Base-by-base conservation (phyloP, 192 early-diverging fungal genomes). In the Cladochytrium replicatum region DNA sequence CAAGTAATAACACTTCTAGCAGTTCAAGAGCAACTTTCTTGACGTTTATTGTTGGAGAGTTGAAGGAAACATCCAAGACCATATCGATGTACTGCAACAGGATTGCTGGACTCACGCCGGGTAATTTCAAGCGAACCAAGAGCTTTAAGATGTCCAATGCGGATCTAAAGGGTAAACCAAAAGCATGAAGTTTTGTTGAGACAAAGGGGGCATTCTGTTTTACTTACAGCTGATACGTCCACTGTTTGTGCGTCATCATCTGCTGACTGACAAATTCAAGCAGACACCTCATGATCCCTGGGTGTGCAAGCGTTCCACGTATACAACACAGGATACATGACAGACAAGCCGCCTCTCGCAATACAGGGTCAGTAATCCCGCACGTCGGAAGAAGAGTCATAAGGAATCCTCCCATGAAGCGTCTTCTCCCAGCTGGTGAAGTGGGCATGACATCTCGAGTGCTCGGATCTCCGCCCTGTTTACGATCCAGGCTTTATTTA, bases 341-440 rank as follows among this genome's bases (percentile, higher is more conserved):
- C 1, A 69, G 30, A 44, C 71, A 74, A 11, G 69, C 63, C 8
- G 69, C 48, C 71, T 52, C 49, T 52, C 77, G 44, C 26, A 79
- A 32, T 4, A 61, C 55, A 9, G 71, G 66, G 46, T 79, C 71
- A 0, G 68, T 64, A 47, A 74, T 79, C 6, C 77, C 77, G 43
- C 65, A 60, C 17, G 66, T 55, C n/a, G 77, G 77, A 4, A 79
- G 38, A 27, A 77, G 37, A 54, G 71, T 74, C 1, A 68, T 46
- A 56, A 75, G 58, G 41, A 74, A 79, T 3, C 73, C 70, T 43
- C 64, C 60, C 32, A 70, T 50, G 43, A 71, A 79, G 25, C 77
- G 57, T 17, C 77, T 39, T 57, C 72, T 77, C 6, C 69, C 69
- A 13, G 68, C 66, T 17, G 67, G 60, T 4, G 74, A 72, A 9